phyloP scores from a whole-genome alignment of 345 rosid species.

The Lumnitzera racemosa region DNA sequence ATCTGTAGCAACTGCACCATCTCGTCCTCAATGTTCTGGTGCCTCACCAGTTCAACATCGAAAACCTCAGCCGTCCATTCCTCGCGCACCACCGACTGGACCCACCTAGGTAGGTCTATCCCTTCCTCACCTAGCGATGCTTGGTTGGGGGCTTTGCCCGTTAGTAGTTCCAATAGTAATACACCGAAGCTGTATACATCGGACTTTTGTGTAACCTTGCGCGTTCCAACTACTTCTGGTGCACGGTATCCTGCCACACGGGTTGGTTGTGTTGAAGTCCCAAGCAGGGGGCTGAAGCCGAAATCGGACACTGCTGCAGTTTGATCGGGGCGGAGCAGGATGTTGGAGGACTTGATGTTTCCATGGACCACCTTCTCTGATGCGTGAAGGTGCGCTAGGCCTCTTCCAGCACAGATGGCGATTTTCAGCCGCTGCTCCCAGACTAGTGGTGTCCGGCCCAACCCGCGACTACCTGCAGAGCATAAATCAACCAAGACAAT shows the following conservation, averaged over 20 bases:
- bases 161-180: conserved; percentile 62
- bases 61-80: conserved; percentile 99
- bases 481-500: not conserved
- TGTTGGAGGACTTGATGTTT: conserved; percentile 86
- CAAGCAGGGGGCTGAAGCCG: conserved; percentile 65
- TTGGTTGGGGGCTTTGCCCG: conserved; percentile 90
- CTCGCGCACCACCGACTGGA: conserved; percentile 86
- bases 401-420: conserved; percentile 59
- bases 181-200: conserved; percentile 94
- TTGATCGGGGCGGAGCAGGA: conserved; percentile 65
- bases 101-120: conserved; percentile 87
- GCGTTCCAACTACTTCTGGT: conserved; percentile 69
- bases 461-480: conserved; percentile 76
- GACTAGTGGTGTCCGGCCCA: conserved; percentile 78
- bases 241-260: conserved; percentile 87
- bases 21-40: conserved; percentile 79
- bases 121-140: conserved; percentile 87
- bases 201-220: conserved; percentile 67
- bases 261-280: conserved; percentile 48
- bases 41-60: conserved; percentile 75
- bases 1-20: conserved; percentile 93
- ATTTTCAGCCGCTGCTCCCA: conserved; percentile 89
- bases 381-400: conserved; percentile 67
- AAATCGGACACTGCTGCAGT: conserved; percentile 59
- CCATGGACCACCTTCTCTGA: conserved; percentile 73